Base-by-base conservation (phyloP, 78 protist species). In the Pelomyxa schiedti region DNA sequence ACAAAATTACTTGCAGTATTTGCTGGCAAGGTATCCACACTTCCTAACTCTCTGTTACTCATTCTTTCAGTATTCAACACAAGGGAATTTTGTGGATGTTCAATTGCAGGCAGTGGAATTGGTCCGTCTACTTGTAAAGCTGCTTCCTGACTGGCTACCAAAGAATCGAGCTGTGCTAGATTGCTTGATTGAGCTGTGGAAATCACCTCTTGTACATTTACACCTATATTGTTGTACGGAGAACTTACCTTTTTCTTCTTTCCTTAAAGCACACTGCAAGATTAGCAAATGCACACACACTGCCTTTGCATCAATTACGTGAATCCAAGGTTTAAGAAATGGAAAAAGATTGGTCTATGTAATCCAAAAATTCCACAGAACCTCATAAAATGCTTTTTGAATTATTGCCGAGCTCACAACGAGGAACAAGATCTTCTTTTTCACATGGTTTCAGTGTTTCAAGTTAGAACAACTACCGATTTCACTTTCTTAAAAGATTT, bases 401-500 rank as follows among this genome's bases (percentile, higher is more conserved):
- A 36, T 26, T 86, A 76, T 65, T 79, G 73, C 41, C 66, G 81
- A 41, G 2, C 4, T 69, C 42, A 76, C 5, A 41, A 43, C 41
- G 40, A 36, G 5, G 87, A 75, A 36, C 42, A 52, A n/a, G 58
- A 38, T 39, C 42, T 87, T 8, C 84, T 87, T 41, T 87, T 87
- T 58, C 0, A 26, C 24, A 77, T 87, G 86, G 69, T 87, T 2
- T 9, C 76, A 35, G 30, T 81, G 30, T 78, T 87, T 73, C 30
- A 72, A 16, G 35, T 35, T 38, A 69, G 82, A 26, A n/a, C 88
- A 16, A 26, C 75, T 1, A 39, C 69, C 7, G 82, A 81, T 32
- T 86, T 39, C 64, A 39, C 80, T 28, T 82, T 82, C 75, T 78
- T 86, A 30, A 32, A 47, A n/a, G n/a, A 28, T 28, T 87, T 78